Percentiles rank a stretch among this genome's conserved stretches.
These are phyloP conservation scores for Populus hybrid DNA, from an alignment of 441 rosid species.

Conservation along the genomic window DNA sequence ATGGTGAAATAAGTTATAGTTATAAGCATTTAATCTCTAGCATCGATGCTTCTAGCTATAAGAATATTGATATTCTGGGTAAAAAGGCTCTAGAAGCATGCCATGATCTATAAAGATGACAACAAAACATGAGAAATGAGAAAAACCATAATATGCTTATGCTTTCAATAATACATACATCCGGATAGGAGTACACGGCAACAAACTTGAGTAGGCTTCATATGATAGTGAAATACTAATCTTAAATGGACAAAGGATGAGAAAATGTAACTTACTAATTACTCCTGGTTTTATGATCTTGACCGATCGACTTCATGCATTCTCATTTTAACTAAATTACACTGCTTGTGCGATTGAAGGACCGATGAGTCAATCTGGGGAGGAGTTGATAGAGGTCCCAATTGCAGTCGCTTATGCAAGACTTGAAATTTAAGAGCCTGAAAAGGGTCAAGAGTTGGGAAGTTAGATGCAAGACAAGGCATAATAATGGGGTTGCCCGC, in stretches of 20 bases:
- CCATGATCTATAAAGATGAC: background rate
- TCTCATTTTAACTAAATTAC: conserved; percentile 19
- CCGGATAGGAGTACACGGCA: conserved; percentile 12
- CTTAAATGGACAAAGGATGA: background rate
- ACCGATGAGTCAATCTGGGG: too few relatives aligned
- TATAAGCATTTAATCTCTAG: too few relatives aligned
- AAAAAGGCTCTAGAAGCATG: too few relatives aligned
- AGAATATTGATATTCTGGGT: too few relatives aligned
- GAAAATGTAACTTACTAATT: conserved; percentile 25
- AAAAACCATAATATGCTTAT: background rate
- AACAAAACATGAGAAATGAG: background rate
- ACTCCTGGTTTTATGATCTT: background rate
- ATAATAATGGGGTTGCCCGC: background rate
- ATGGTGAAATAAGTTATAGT: too few relatives aligned
- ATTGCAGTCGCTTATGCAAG: background rate
- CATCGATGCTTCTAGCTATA: too few relatives aligned
- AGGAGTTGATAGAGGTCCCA: conserved; percentile 9
- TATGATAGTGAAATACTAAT: conserved; percentile 4
- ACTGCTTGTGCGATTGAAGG: conserved; percentile 17
- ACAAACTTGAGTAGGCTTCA: conserved; percentile 19
- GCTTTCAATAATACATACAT: conserved; percentile 13
- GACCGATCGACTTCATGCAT: conserved; percentile 24
- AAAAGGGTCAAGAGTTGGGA: background rate
- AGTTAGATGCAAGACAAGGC: background rate
- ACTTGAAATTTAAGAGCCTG: conserved; percentile 17